These are phyloP conservation scores for Ascochyta clinopodiicola DNA, from an alignment of 2,329 filamentous ascomycete genomes.

Conservation along the genomic window DNA sequence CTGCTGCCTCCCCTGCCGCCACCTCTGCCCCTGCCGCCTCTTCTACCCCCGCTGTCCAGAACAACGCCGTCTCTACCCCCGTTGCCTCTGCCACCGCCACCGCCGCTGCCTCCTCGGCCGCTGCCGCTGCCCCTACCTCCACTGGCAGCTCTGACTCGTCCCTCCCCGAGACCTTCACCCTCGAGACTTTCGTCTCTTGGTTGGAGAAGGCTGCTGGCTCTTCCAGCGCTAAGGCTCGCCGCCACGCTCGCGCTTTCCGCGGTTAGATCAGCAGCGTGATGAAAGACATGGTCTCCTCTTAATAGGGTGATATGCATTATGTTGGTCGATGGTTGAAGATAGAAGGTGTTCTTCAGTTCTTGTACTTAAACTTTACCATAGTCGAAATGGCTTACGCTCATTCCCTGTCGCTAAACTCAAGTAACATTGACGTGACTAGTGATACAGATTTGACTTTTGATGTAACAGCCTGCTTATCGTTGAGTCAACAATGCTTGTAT, in stretches of 20 bases:
- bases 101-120: neutral
- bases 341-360: constrained; percentile 22
- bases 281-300: neutral
- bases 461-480: no score
- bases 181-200: constrained; percentile 33
- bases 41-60: constrained; percentile 8
- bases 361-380: constrained; percentile 22
- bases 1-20: constrained; percentile 17
- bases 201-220: constrained; percentile 31
- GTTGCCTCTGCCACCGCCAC: constrained; percentile 19
- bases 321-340: constrained; percentile 2
- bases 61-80: constrained; percentile 8
- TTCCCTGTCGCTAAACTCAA: neutral
- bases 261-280: constrained; percentile 5
- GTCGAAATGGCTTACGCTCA: constrained; percentile 11
- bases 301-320: neutral
- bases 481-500: no score
- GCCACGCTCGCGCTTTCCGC: constrained; percentile 29
- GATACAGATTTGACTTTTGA: no score
- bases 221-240: constrained; percentile 27
- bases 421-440: no score
- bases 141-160: constrained; percentile 11
- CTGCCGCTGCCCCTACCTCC: constrained; percentile 15
- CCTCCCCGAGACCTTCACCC: constrained; percentile 26
- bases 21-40: constrained; percentile 15